These are phyloP conservation scores for Luffa acutangula DNA, from an alignment of 306 rosid genomes.

Conservation along the genomic window DNA sequence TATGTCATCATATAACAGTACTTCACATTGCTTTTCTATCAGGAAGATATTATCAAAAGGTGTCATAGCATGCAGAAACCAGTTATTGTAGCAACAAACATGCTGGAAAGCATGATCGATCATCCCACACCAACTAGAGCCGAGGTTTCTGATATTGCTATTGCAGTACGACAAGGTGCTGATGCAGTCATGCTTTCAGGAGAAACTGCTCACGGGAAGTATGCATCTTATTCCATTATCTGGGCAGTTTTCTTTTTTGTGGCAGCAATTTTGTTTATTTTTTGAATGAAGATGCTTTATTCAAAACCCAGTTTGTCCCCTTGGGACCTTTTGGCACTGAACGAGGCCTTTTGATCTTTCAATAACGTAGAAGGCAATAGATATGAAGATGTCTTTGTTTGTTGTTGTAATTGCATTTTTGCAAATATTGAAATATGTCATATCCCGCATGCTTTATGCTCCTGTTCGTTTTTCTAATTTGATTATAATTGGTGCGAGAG, in stretches of 20 bases:
- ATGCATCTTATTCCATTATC: conserved; percentile 23
- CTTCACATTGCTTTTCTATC: conserved; percentile 8
- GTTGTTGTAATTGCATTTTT: not conserved
- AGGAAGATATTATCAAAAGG: conserved; percentile 86
- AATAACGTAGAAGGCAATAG: not conserved
- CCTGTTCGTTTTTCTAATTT: not conserved
- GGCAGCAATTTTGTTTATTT: not conserved
- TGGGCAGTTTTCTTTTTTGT: not conserved
- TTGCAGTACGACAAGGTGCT: conserved; percentile 88
- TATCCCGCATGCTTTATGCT: not conserved
- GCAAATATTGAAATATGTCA: not conserved
- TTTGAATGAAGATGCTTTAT: not conserved
- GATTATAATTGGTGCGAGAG: not conserved
- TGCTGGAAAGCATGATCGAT: conserved; percentile 96
- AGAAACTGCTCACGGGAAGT: conserved; percentile 99
- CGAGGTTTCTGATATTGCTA: conserved; percentile 92
- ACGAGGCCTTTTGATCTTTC: not conserved
- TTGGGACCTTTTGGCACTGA: not conserved
- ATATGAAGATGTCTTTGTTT: not conserved
- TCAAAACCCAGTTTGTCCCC: not conserved
- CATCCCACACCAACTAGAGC: conserved; percentile 98
- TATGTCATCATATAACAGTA: not conserved
- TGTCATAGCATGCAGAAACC: conserved; percentile 81
- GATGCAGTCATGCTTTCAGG: conserved; percentile 99
- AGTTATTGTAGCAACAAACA: conserved; percentile 93